A percentile compares a stretch with the other conserved stretches of the same genome.
These are phyloP conservation scores for Pichia cactophila DNA, from an alignment of 1,139 yeast species.

Conservation along the genomic window DNA sequence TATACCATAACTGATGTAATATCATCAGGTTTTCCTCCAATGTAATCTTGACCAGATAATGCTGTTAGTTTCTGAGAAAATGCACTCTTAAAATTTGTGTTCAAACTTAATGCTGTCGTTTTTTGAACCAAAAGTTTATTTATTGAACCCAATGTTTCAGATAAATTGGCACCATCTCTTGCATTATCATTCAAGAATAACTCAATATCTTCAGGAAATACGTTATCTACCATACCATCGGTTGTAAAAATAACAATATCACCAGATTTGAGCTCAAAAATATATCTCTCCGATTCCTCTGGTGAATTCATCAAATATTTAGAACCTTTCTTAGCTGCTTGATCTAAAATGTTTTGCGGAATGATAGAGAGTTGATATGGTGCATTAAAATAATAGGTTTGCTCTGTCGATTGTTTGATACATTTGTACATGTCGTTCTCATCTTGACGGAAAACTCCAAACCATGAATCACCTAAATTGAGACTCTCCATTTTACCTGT, in stretches of 20 bases:
- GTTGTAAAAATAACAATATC: constrained; percentile 84
- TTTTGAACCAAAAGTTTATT: constrained; percentile 50
- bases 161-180: constrained; percentile 12
- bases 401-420: constrained; percentile 63
- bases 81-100: constrained; percentile 71
- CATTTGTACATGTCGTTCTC: constrained; percentile 35
- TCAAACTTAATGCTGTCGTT: constrained; percentile 65
- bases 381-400: constrained; percentile 84
- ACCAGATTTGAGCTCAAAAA: constrained; percentile 42
- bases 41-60: constrained; percentile 60
- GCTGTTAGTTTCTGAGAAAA: constrained; percentile 71
- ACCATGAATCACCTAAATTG: constrained; percentile 93
- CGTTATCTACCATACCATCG: constrained; percentile 90
- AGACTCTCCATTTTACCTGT: constrained; percentile 54
- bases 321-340: constrained; percentile 51
- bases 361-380: constrained; percentile 87
- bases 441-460: constrained; percentile 54
- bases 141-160: constrained; percentile 19
- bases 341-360: constrained; percentile 52
- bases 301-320: constrained; percentile 55
- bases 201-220: constrained; percentile 67
- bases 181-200: constrained; percentile 19
- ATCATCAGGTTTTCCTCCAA: constrained; percentile 95
- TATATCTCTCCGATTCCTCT: constrained; percentile 39
- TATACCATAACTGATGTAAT: constrained; percentile 71